phyloP scores from a whole-genome alignment of 192 early-diverging fungal genomes.

The Spizellomyces punctatus region DNA sequence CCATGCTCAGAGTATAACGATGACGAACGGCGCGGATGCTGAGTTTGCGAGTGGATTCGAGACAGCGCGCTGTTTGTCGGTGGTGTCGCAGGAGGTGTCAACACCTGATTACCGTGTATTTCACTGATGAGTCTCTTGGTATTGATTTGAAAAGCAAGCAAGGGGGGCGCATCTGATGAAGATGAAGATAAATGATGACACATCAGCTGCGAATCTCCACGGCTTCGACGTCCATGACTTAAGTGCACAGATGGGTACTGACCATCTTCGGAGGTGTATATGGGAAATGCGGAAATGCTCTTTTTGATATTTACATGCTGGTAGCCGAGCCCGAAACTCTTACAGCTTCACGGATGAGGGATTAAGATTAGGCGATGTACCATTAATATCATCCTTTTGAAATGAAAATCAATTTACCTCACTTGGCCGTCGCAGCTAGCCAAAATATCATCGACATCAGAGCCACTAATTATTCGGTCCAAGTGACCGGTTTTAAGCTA shows the following conservation, averaged over 20 bases:
- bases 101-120: conserved; percentile 45
- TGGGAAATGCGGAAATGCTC: conserved; percentile 44
- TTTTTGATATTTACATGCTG: conserved; percentile 32
- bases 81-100: conserved; percentile 15
- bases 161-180: background rate
- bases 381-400: conserved; percentile 18
- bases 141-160: conserved; percentile 47
- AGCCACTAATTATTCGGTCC: conserved; percentile 49
- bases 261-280: conserved; percentile 26
- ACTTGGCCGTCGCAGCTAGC: conserved; percentile 54
- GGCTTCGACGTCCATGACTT: too few relatives aligned
- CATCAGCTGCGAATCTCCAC: too few relatives aligned
- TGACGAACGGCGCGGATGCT: conserved; percentile 3
- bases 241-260: too few relatives aligned
- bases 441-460: conserved; percentile 58
- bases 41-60: background rate
- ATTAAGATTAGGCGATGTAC: conserved; percentile 6
- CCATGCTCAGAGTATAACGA: conserved; percentile 8
- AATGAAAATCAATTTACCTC: conserved; percentile 35
- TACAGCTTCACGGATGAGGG: conserved; percentile 25
- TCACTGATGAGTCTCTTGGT: conserved; percentile 54
- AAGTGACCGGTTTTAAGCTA: conserved; percentile 73
- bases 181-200: too few relatives aligned
- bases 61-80: background rate
- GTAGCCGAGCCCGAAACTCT: conserved; percentile 34